These are phyloP conservation scores for Aureobasidium sp. DNA, from an alignment of 2,329 filamentous ascomycete genomes.

Conservation along the genomic window DNA sequence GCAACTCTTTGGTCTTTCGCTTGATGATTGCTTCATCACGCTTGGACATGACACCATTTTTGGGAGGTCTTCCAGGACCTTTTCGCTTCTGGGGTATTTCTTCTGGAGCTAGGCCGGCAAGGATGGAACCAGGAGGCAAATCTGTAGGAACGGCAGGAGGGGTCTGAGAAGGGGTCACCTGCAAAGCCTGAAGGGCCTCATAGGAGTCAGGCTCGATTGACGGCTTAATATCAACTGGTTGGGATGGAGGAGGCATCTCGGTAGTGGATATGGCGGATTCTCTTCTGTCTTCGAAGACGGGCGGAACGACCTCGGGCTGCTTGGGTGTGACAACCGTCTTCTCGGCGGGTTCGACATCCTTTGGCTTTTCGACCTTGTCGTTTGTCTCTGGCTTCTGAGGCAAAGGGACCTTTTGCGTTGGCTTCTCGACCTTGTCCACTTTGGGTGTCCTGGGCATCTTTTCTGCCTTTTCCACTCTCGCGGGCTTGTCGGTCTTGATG, in stretches of 20 bases:
- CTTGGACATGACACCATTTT: slow-evolving; percentile 77
- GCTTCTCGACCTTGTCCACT: slow-evolving; percentile 12
- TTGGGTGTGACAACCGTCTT: slow-evolving; percentile 2
- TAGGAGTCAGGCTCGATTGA: slow-evolving; percentile 10
- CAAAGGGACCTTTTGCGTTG: slow-evolving; percentile 8
- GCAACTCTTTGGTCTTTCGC: slow-evolving; percentile 28
- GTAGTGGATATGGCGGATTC: slow-evolving; percentile 8
- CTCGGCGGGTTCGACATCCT: slow-evolving; percentile 13
- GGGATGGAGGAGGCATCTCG: slow-evolving; percentile 5
- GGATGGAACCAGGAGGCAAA: slow-evolving; percentile 21
- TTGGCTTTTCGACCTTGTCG: slow-evolving; percentile 12
- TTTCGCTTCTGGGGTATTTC: slow-evolving; percentile 53
- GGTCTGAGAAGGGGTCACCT: slow-evolving; percentile 2
- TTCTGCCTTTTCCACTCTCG: slow-evolving; percentile 2
- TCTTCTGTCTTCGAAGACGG: neutral
- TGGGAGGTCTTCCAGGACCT: slow-evolving; percentile 71
- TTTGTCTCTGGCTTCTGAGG: slow-evolving; percentile 8
- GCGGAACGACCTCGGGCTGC: neutral
- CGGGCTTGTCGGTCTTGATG: slow-evolving; percentile 13
- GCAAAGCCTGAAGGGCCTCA: neutral
- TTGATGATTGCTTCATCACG: slow-evolving; percentile 43
- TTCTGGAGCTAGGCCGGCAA: slow-evolving; percentile 24
- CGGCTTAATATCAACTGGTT: slow-evolving; percentile 12
- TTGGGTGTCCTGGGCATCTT: slow-evolving; percentile 10
- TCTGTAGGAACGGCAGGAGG: slow-evolving; percentile 14